Base-by-base conservation (phyloP, 164 flowering plant species). In the Vitis vinifera region DNA sequence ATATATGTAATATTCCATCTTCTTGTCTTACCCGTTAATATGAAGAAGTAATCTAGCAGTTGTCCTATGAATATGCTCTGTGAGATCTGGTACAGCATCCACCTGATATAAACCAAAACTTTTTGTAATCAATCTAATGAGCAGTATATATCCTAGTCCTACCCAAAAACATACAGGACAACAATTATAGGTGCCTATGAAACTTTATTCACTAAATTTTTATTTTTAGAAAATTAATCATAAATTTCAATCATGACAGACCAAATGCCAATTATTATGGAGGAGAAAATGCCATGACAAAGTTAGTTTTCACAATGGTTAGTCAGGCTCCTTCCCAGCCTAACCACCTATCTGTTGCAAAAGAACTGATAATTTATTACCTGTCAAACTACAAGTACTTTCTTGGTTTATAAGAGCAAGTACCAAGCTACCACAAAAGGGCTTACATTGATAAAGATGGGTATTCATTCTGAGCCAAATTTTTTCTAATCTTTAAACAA, bases 11-110 rank as follows among this genome's bases (percentile, higher is more conserved):
- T 37, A 6, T 37, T 3, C 4, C 44, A 3, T 59, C 31, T 49
- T 51, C 23, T 10, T 23, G 11, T 50, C 79, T 82, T 84, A 96
- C 99, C 98, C 98, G 78, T 86, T 87, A 62, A 96, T 88, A 76
- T 92, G 94, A 17, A 96, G 97, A 59, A 93, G 88, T 71, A 77
- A 70, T 75, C 86, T 91, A 51, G 97, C 97, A 76, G 97, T 91
- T 63, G 95, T 88, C 81, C 92, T 81, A 75, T 96, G 98, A 72
- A 96, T 83, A 66, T 91, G 95, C 76, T 91, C 89, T 27, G 72
- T 70, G 73, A 96, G 97, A 83, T 89, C 97, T 9, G 97, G 95
- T 27, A 93, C 97, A 79, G 89, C 77, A 79, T 85, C 97, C 72
- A 96, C 98, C 99, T 96, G 83, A 67, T n/a, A 70, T 60, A 78